These are phyloP conservation scores for Ceratocystiopsis brevicomis DNA, from an alignment of 2,329 filamentous ascomycete species.

Conservation along the genomic window DNA sequence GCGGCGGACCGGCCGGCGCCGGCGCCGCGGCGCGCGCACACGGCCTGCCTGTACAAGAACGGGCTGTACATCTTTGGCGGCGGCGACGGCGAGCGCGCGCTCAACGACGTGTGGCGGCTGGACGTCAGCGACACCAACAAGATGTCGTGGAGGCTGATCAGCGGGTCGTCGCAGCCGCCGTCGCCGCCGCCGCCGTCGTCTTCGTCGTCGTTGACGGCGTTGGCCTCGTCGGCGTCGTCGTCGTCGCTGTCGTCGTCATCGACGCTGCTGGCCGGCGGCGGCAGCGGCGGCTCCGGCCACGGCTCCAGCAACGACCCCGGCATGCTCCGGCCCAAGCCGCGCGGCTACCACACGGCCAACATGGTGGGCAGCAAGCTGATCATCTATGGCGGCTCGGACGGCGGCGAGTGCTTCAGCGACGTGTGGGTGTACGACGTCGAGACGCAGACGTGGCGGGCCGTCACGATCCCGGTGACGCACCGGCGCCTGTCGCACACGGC, in stretches of 20 bases:
- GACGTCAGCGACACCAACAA: conserved; percentile 47
- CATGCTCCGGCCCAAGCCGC: conserved; percentile 33
- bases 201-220: no score
- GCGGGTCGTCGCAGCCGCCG: conserved; percentile 10
- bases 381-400: conserved; percentile 51
- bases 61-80: conserved; percentile 56
- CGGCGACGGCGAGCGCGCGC: conserved; percentile 48
- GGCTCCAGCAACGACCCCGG: conserved; percentile 13
- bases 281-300: neutral
- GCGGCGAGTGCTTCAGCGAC: conserved; percentile 53
- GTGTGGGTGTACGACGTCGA: conserved; percentile 58
- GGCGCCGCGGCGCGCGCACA: conserved; percentile 46
- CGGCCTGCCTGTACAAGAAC: conserved; percentile 52
- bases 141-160: conserved; percentile 51
- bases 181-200: neutral
- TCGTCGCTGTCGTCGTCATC: neutral
- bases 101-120: conserved; percentile 56
- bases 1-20: conserved; percentile 34
- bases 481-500: conserved; percentile 49
- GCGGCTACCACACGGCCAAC: conserved; percentile 54
- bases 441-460: conserved; percentile 36
- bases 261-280: neutral
- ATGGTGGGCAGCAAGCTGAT: conserved; percentile 56
- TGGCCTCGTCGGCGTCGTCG: no score
- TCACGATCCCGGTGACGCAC: conserved; percentile 40